Evolutionary conservation across 176 grass and related monocot species (phyloP).

Genomic region (Oryza officinalis): DNA sequence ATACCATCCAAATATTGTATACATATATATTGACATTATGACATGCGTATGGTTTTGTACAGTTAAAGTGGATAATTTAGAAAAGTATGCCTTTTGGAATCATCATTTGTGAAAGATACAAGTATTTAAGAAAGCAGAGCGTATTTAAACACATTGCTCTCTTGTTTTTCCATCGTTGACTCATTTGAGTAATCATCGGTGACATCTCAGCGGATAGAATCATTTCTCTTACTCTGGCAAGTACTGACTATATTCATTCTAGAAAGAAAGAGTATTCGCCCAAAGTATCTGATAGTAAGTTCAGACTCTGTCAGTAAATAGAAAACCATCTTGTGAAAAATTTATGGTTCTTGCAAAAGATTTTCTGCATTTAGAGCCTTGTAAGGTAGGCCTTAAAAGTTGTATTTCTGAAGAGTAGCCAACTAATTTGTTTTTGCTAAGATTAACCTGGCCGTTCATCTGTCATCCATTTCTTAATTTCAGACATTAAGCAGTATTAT

Average conservation of each 20-base stretch:
- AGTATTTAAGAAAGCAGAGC: background rate
- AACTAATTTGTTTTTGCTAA: conserved; percentile 27
- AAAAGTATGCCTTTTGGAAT: background rate
- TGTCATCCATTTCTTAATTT: conserved; percentile 28
- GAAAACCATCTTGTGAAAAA: background rate
- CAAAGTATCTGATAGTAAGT: background rate
- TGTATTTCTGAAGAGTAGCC: conserved; percentile 1
- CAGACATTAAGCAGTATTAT: background rate
- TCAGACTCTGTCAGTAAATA: conserved; percentile 3
- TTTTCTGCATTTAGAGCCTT: conserved; percentile 27
- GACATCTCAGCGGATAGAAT: conserved; percentile 55
- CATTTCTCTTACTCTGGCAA: conserved; percentile 51
- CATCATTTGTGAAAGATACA: background rate
- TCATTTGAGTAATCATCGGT: conserved; percentile 16
- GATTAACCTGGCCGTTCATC: conserved; percentile 28
- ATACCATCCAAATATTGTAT: background rate
- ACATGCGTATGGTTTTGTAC: background rate
- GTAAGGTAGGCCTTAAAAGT: background rate
- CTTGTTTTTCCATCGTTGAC: conserved; percentile 26
- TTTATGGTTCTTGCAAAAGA: background rate
- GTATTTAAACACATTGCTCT: background rate
- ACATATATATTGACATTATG: too few relatives aligned
- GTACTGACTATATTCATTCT: background rate
- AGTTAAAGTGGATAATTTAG: background rate
- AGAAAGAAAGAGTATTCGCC: background rate